Conservation (phyloP, 495 filamentous ascomycete species). For the Xylaria palmicola region DNA sequence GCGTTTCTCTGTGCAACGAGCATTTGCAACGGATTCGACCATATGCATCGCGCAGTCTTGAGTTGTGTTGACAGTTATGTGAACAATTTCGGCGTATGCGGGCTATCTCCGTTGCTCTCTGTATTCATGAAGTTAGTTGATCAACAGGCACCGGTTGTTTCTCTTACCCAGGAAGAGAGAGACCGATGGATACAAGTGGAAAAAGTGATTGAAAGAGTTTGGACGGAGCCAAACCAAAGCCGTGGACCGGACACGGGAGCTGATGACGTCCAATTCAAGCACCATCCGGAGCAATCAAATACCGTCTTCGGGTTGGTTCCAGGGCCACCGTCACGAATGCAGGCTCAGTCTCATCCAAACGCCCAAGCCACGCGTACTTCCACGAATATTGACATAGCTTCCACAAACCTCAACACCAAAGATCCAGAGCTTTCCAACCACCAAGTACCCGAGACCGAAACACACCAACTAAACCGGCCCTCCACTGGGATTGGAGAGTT, state of each 20-base stretch:
- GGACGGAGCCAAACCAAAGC: not conserved
- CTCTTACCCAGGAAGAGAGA: slow-evolving; percentile 32
- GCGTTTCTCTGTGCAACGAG: slow-evolving; percentile 1
- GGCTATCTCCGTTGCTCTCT: slow-evolving; percentile 5
- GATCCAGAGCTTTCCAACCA: slow-evolving; percentile 3
- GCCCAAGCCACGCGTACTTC: slow-evolving; percentile 4
- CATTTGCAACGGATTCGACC: not conserved
- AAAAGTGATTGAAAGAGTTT: not conserved
- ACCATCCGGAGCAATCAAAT: not conserved
- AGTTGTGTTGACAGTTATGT: slow-evolving; percentile 7
- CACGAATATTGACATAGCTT: slow-evolving; percentile 23
- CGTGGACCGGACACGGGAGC: not conserved
- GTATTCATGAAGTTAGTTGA: slow-evolving; percentile 5
- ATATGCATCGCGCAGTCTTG: not conserved
- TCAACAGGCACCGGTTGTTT: slow-evolving; percentile 14
- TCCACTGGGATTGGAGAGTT: slow-evolving; percentile 14
- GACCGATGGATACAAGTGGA: not conserved
- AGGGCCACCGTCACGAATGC: too few relatives aligned
- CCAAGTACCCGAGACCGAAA: slow-evolving; percentile 32
- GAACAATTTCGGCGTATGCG: slow-evolving; percentile 10
- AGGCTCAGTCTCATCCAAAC: not conserved
- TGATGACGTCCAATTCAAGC: not conserved
- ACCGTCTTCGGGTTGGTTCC: not conserved
- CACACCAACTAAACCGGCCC: not conserved
- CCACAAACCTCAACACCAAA: slow-evolving; percentile 11